Percentiles rank a stretch among this genome's conserved stretches.
Conservation (phyloP, 352 stramenopile species). For the Globisporangium parvum region DNA sequence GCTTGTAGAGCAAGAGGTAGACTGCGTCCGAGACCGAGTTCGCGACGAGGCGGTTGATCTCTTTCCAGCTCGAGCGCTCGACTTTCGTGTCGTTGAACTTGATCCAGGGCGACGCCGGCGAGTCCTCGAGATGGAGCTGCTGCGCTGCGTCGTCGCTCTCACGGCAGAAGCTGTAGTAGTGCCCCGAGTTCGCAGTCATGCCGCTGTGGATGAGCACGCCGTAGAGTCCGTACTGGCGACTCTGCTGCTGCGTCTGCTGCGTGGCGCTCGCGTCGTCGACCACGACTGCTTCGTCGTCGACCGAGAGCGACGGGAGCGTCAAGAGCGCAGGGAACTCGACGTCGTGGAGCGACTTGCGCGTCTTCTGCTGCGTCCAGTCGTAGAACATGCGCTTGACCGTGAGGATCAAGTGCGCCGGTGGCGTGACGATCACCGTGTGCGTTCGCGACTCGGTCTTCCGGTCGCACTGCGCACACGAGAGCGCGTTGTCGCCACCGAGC, state of each 20-base stretch:
- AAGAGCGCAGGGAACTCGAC: slow-evolving; percentile 69
- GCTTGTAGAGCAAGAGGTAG: slow-evolving; percentile 87
- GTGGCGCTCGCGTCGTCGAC: slow-evolving; percentile 10
- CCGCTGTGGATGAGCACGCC: slow-evolving; percentile 87
- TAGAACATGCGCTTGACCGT: slow-evolving; percentile 90
- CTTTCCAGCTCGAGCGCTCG: slow-evolving; percentile 67
- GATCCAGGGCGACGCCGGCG: slow-evolving; percentile 77
- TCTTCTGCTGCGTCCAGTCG: slow-evolving; percentile 86
- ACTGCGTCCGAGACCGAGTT: slow-evolving; percentile 85
- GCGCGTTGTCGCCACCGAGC: slow-evolving; percentile 73
- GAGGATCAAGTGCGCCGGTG: slow-evolving; percentile 78
- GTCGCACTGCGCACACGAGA: slow-evolving; percentile 64
- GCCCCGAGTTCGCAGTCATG: slow-evolving; percentile 83
- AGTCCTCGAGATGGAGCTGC: slow-evolving; percentile 78
- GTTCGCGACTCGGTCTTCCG: slow-evolving; percentile 76
- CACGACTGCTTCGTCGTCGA: slow-evolving; percentile 47
- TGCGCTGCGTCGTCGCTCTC: slow-evolving; percentile 64
- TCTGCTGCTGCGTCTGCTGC: slow-evolving; percentile 15
- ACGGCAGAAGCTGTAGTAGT: slow-evolving; percentile 90
- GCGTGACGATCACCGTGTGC: slow-evolving; percentile 76
- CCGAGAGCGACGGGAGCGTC: slow-evolving; percentile 54
- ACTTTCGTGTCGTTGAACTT: slow-evolving; percentile 90
- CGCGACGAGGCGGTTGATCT: slow-evolving; percentile 71
- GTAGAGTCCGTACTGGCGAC: slow-evolving; percentile 82
- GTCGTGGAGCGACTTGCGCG: slow-evolving; percentile 81